phyloP scores from a whole-genome alignment of 1,284 basidiomycete genomes.

The Ustilago hordei region DNA sequence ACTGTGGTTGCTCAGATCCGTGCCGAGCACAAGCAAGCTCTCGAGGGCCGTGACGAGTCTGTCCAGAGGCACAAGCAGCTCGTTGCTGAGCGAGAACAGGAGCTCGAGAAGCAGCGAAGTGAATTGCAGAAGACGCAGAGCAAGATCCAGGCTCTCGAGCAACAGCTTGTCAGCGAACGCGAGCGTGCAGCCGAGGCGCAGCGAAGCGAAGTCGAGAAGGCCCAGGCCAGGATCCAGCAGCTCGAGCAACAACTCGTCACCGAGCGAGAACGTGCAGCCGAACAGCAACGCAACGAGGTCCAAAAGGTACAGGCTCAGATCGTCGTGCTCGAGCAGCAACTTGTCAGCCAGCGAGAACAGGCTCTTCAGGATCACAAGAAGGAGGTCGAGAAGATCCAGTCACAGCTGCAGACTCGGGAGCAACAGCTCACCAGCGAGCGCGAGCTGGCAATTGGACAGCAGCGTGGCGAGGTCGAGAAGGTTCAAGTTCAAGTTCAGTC shows the following conservation, averaged over 20 bases:
- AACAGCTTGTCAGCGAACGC: conserved; percentile 28
- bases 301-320: conserved; percentile 17
- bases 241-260: conserved; percentile 23
- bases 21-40: conserved; percentile 43
- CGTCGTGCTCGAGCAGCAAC: conserved; percentile 25
- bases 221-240: not conserved
- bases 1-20: conserved; percentile 35
- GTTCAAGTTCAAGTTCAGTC: conserved; percentile 7
- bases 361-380: conserved; percentile 20
- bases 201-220: conserved; percentile 15
- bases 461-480: conserved; percentile 17
- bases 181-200: conserved; percentile 22
- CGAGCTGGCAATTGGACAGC: conserved; percentile 17
- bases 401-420: conserved; percentile 22
- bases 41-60: conserved; percentile 36
- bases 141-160: conserved; percentile 14
- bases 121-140: conserved; percentile 27
- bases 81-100: conserved; percentile 23
- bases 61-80: conserved; percentile 32
- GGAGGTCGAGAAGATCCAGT: conserved; percentile 24
- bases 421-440: conserved; percentile 29
- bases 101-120: conserved; percentile 25
- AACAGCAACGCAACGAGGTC: conserved; percentile 23
- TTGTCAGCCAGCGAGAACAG: conserved; percentile 16
- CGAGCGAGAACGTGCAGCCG: conserved; percentile 28